Conservation (phyloP, 768 basidiomycete species). For the Mrakia blollopis region DNA sequence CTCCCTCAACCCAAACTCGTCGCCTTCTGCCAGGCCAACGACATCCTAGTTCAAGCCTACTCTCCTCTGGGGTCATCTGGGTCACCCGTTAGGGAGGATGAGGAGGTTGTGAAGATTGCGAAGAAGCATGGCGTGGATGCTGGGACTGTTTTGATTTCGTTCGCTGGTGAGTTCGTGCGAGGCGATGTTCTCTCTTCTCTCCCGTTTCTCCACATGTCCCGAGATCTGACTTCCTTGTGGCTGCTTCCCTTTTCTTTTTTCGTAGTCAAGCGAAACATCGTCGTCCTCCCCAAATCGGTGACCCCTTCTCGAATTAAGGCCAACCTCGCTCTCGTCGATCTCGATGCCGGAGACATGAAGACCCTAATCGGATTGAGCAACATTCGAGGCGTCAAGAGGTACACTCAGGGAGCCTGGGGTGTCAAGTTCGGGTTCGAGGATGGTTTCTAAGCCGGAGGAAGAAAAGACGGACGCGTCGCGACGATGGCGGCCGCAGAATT, state of each 20-base stretch:
- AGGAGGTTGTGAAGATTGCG: constrained; percentile 57
- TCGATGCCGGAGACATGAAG: constrained; percentile 36
- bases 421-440: constrained; percentile 27
- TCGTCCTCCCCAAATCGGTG: constrained; percentile 73
- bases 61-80: constrained; percentile 50
- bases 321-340: constrained; percentile 48
- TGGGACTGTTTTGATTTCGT: constrained; percentile 25
- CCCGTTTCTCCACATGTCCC: constrained; percentile 40
- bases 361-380: constrained; percentile 34
- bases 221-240: constrained; percentile 36
- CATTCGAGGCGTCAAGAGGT: constrained; percentile 36
- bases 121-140: constrained; percentile 53
- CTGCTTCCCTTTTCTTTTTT: neutral
- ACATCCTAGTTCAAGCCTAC: constrained; percentile 25
- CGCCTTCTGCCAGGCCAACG: constrained; percentile 62
- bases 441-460: neutral
- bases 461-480: neutral
- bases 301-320: constrained; percentile 62
- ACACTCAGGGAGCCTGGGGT: constrained; percentile 33
- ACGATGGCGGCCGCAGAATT: too few relatives aligned
- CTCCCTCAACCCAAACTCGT: constrained; percentile 69
- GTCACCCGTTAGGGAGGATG: constrained; percentile 62
- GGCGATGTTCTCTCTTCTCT: constrained; percentile 58
- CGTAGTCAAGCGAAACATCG: constrained; percentile 61
- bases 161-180: neutral